Conservation (phyloP, 768 basidiomycete genomes). For the Pisolithus microcarpus region DNA sequence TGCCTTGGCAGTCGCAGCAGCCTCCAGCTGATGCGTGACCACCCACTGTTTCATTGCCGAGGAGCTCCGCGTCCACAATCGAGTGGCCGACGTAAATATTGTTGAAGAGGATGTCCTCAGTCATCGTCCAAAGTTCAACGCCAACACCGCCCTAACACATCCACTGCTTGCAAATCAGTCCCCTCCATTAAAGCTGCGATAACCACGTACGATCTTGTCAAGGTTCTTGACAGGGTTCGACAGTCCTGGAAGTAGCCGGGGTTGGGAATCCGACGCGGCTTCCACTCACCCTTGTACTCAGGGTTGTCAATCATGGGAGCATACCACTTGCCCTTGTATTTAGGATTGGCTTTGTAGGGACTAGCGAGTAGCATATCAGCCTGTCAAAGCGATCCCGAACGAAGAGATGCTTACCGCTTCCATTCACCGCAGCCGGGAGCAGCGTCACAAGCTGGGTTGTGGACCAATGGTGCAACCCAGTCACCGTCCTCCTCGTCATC, state of each 20-base stretch:
- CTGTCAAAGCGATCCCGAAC: background rate
- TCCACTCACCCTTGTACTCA: conserved; percentile 93
- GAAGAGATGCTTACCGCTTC: conserved; percentile 50
- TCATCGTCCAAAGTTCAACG: conserved; percentile 99
- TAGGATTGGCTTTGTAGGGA: conserved; percentile 84
- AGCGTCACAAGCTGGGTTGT: conserved; percentile 85
- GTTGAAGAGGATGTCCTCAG: conserved; percentile 87
- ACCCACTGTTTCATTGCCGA: conserved; percentile 88
- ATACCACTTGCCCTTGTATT: conserved; percentile 98
- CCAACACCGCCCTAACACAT: conserved; percentile 77
- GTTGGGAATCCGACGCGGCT: conserved; percentile 85
- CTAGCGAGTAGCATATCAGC: conserved; percentile 28
- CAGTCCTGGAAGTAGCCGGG: conserved; percentile 88
- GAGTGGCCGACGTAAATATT: conserved; percentile 95
- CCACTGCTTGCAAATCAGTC: background rate
- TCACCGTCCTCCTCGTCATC: conserved; percentile 99
- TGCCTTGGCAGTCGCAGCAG: conserved; percentile 38
- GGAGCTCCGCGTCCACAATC: conserved; percentile 68
- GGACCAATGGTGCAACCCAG: conserved; percentile 86
- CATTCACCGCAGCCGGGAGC: conserved; percentile 95
- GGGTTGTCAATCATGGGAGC: conserved; percentile 96
- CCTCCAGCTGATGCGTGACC: conserved; percentile 82
- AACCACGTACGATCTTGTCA: conserved; percentile 65
- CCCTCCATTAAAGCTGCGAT: background rate
- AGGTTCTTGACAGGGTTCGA: conserved; percentile 74